Evolutionary conservation across 768 basidiomycete species (phyloP).

Genomic region (Mycena vulgaris): DNA sequence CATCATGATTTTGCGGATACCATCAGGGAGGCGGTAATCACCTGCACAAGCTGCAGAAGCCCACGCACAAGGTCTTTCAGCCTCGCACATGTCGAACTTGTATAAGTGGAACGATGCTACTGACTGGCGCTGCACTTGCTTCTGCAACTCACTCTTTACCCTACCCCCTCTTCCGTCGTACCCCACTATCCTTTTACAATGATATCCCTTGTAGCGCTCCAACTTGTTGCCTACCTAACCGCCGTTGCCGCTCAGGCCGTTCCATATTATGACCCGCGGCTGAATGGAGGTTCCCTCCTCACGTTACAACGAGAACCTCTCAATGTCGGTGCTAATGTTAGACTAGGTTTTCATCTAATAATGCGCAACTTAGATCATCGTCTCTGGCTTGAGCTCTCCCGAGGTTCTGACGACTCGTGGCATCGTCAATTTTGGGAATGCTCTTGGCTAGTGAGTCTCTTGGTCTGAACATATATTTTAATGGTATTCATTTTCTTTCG

Average conservation of each 20-base stretch:
- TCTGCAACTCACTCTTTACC: neutral
- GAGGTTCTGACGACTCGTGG: constrained; percentile 57
- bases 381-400: constrained; percentile 62
- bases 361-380: constrained; percentile 45
- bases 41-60: no score
- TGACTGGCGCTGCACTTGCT: neutral
- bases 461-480: no score
- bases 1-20: neutral
- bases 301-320: constrained; percentile 55
- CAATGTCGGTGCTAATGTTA: constrained; percentile 51
- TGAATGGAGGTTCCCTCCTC: constrained; percentile 28
- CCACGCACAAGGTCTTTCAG: neutral
- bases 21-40: neutral
- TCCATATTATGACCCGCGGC: constrained; percentile 16
- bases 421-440: constrained; percentile 59
- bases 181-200: constrained; percentile 7
- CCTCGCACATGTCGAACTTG: neutral
- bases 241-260: constrained; percentile 15
- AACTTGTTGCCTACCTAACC: constrained; percentile 13
- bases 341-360: neutral
- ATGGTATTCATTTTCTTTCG: constrained; percentile 12
- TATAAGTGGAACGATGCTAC: neutral
- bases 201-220: constrained; percentile 12
- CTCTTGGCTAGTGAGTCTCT: constrained; percentile 62
- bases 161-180: neutral